Evolutionary conservation across 2,329 filamentous ascomycete species (phyloP), one percentile per base, ranked within the genome.

Genomic region (Coleophoma crateriformis): DNA sequence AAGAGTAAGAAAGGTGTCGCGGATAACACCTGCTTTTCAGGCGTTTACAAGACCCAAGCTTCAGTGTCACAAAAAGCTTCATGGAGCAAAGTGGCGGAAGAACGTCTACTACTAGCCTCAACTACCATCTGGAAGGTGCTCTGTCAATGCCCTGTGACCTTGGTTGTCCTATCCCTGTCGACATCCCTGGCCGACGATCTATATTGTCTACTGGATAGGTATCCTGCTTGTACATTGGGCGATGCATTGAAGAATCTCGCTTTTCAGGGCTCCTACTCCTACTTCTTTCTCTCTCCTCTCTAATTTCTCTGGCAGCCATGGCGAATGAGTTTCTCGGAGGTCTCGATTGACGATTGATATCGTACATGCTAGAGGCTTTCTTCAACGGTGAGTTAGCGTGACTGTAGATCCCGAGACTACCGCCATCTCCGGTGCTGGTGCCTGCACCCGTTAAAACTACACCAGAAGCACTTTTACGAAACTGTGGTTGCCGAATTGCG

Each of bases 371-470:
- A 13, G 73, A 73, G 2, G 87, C 77, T 65, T 95, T 96, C 60
- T 90, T 86, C 12, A 97, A 68, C 0, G 92, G 92, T 11, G 89
- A 95, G 38, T 85, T 87, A 6, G 84, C 83, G 65, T 95, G 89
- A 6, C 79, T 85, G 66, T 84, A 90, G 1, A 95, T 77, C 13
- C 91, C 90, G 45, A 96, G 72, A 63, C 79, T 92, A 2, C 91
- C 90, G 14, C 90, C 90, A 63, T 85, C 82, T 10, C 80, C 75
- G 11, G 55, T 54, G 27, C 46, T 57, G 33, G 57, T 55, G 20
- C 22, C 64, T 14, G 45, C 38, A 15, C 55, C 50, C 33, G 56
- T 58, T n/a, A 58, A 58, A 11, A 56, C 45, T 19, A 61, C 61
- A 7, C 63, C 57, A n/a, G 58, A 53, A 13, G 69, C 59, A 14